A percentile compares a stretch with the other conserved stretches of the same genome.
Conservation (phyloP, 2,329 filamentous ascomycete genomes). For the Mariannaea sp. region DNA sequence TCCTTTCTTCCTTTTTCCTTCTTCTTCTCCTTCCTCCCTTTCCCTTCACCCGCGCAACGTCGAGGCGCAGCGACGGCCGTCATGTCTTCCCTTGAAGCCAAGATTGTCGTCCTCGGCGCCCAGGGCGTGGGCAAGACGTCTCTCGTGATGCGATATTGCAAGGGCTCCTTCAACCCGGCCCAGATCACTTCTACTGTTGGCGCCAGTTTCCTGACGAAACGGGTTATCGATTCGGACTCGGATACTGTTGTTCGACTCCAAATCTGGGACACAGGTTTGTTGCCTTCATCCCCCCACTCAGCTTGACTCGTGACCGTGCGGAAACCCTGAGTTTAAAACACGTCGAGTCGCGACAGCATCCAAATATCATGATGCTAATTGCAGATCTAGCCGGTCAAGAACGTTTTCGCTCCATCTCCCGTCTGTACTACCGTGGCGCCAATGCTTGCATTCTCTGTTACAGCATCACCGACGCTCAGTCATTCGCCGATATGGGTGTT, state of each 20-base stretch:
- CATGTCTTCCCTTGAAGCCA: slow-evolving; percentile 73
- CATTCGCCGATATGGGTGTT: slow-evolving; percentile 88
- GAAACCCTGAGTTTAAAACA: slow-evolving; percentile 4
- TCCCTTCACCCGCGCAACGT: slow-evolving; percentile 15
- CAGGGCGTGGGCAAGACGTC: slow-evolving; percentile 83
- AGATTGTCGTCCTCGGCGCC: slow-evolving; percentile 79
- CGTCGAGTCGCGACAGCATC: background rate
- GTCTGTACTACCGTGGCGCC: slow-evolving; percentile 94
- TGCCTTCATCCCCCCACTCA: background rate
- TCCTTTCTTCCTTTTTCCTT: slow-evolving; percentile 9
- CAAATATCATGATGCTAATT: background rate
- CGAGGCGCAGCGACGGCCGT: slow-evolving; percentile 19
- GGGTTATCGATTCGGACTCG: slow-evolving; percentile 80
- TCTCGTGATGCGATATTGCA: slow-evolving; percentile 76
- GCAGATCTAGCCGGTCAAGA: slow-evolving; percentile 75
- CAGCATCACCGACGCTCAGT: slow-evolving; percentile 84
- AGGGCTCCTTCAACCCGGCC: slow-evolving; percentile 70
- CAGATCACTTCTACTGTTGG: slow-evolving; percentile 73
- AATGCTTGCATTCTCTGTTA: slow-evolving; percentile 95
- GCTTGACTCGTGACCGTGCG: slow-evolving; percentile 6
- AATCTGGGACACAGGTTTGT: slow-evolving; percentile 85
- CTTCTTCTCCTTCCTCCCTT: slow-evolving; percentile 8
- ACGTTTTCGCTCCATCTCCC: slow-evolving; percentile 90
- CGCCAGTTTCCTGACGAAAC: slow-evolving; percentile 79
- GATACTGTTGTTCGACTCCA: slow-evolving; percentile 89